Evolutionary conservation across 1,284 basidiomycete genomes (phyloP), one percentile per base, ranked within the genome.

Genomic region (Puccinia horiana): DNA sequence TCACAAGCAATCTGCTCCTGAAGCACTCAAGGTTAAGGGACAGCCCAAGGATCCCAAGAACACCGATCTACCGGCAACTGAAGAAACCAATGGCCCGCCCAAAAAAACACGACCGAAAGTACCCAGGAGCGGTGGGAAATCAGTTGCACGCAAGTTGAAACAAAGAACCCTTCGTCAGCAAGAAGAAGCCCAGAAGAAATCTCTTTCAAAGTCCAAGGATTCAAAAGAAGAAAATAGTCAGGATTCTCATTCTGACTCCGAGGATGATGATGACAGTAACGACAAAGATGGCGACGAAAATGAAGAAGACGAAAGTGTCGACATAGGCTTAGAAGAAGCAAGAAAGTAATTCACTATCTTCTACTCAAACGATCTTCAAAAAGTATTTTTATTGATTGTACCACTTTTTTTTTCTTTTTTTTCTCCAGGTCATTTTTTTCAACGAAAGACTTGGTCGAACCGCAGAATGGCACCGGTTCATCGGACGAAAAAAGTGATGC

Each of bases 391-490:
- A 61, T n/a, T n/a, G n/a, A n/a, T n/a, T n/a, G 16, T 67, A 29
- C 35, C 26, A 35, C 35, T n/a, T 69, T 32, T 29, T 16, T n/a
- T 29, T 69, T 56, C 37, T 23, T 54, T 9, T 37, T 37, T 26
- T n/a, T 81, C 29, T 16, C 16, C 47, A 81, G 80, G 37, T 58
- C 80, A 44, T 81, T 81, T 67, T 81, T 81, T 32, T 74, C 84
- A 77, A 83, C 85, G n/a, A 83, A 85, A 67, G 85, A 86, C 82
- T 82, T 86, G 47, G 76, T 84, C 35, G 85, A 83, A 63, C 85
- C 85, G 37, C 77, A 82, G 18, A 61, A 81, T 26, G 40, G 18
- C 29, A 8, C 14, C 67, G 32, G 82, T 23, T 82, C 81, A 20
- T 76, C 79, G 9, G 83, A 82, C 4, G 83, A 84, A 0, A 56